Conservation (phyloP, 106 monocot genomes). For the Chionographis japonica region DNA sequence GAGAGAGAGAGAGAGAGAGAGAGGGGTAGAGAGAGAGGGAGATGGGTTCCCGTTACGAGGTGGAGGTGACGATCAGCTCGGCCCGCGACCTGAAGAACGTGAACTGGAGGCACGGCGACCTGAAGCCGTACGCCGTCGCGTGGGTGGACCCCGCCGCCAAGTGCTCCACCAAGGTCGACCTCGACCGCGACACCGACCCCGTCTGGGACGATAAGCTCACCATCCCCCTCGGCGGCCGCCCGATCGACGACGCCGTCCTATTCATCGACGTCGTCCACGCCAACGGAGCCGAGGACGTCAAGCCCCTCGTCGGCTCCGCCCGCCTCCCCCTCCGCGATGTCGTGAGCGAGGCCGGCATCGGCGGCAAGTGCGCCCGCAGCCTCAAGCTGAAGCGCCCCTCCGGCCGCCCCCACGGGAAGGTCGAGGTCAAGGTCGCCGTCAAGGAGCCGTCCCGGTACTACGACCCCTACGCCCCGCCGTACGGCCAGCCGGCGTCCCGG, state of each 20-base stretch:
- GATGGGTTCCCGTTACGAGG: constrained; percentile 51
- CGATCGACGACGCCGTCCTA: constrained; percentile 47
- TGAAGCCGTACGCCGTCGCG: constrained; percentile 59
- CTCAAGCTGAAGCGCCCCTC: constrained; percentile 75
- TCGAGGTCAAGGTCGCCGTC: constrained; percentile 48
- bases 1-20: not conserved
- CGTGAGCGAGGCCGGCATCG: constrained; percentile 48
- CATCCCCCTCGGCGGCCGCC: constrained; percentile 26
- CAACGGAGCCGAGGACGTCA: constrained; percentile 37
- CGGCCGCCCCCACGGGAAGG: constrained; percentile 59
- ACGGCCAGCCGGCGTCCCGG: constrained; percentile 26
- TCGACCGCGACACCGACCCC: constrained; percentile 45
- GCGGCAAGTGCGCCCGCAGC: constrained; percentile 23
- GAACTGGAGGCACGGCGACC: constrained; percentile 69
- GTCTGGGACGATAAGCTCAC: constrained; percentile 68
- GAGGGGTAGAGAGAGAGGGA: not conserved
- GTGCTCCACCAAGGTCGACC: constrained; percentile 64
- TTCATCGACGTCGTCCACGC: constrained; percentile 80
- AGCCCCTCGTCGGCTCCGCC: constrained; percentile 89
- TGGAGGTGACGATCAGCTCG: constrained; percentile 48
- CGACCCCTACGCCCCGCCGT: constrained; percentile 27
- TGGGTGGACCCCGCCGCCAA: constrained; percentile 63
- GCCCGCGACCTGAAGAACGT: constrained; percentile 82
- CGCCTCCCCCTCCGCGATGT: constrained; percentile 60
- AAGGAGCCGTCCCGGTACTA: constrained; percentile 37